These are phyloP conservation scores for Schizosaccharomyces octosporus DNA, from an alignment of 805 yeast species.

Conservation along the genomic window DNA sequence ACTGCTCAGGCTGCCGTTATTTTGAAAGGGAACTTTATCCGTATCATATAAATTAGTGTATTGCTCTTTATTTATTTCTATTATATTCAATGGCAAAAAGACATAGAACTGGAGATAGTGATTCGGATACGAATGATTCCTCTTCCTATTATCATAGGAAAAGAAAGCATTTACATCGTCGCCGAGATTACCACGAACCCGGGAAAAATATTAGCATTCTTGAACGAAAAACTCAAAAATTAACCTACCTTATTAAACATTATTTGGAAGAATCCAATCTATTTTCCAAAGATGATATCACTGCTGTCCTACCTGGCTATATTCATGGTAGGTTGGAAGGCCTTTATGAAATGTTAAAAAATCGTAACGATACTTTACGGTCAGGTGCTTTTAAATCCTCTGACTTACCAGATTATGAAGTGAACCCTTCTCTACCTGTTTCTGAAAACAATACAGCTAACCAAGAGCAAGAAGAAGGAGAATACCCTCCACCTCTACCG, in stretches of 20 bases:
- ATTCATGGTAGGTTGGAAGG: not conserved
- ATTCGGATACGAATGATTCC: too few species aligned
- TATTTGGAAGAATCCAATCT: not conserved
- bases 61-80: too few species aligned
- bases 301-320: not conserved
- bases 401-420: not conserved
- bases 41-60: too few species aligned
- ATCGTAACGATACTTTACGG: not conserved
- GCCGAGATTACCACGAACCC: not conserved
- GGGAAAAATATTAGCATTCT: not conserved
- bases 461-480: not conserved
- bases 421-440: not conserved
- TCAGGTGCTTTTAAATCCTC: not conserved
- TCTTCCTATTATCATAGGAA: too few species aligned
- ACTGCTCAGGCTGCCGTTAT: too few species aligned
- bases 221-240: not conserved
- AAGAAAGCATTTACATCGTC: too few species aligned
- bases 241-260: not conserved
- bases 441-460: not conserved
- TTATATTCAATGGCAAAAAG: too few species aligned
- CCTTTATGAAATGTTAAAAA: not conserved
- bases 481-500: constrained; percentile 1
- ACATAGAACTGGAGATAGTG: too few species aligned
- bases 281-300: not conserved
- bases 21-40: too few species aligned